phyloP scores from a whole-genome alignment of 306 rosid species.

The Senna tora region DNA sequence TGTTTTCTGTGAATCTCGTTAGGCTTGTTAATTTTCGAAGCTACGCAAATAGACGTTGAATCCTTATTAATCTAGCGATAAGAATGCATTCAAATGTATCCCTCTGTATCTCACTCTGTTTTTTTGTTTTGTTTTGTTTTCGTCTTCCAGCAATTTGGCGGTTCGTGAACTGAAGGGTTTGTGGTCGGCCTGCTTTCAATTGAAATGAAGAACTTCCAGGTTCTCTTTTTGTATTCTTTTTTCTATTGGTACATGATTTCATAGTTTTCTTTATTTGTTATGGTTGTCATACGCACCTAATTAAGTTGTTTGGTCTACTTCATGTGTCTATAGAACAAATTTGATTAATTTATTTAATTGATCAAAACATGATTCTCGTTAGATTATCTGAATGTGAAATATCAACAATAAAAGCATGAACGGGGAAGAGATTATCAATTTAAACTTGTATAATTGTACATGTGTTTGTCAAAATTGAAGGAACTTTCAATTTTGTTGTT shows the following conservation, averaged over 20 bases:
- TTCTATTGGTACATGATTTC: too few relatives aligned
- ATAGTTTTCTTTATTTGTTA: too few relatives aligned
- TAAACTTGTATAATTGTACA: neutral
- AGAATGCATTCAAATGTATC: too few relatives aligned
- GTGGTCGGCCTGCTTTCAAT: slow-evolving; percentile 28
- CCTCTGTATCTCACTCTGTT: too few relatives aligned
- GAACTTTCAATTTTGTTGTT: neutral
- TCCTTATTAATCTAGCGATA: too few relatives aligned
- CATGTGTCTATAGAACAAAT: neutral
- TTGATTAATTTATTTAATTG: slow-evolving; percentile 1
- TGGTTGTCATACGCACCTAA: too few relatives aligned
- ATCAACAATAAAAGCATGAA: neutral
- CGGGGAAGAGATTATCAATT: neutral
- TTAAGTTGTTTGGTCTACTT: neutral
- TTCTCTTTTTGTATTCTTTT: slow-evolving; percentile 20
- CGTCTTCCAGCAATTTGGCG: too few relatives aligned
- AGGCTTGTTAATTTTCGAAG: too few relatives aligned
- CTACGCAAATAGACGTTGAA: too few relatives aligned
- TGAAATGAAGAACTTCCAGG: slow-evolving; percentile 40
- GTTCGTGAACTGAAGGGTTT: slow-evolving; percentile 10
- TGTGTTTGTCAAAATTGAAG: neutral
- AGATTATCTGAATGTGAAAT: neutral
- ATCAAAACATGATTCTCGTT: slow-evolving; percentile 1
- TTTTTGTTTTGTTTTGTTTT: too few relatives aligned
- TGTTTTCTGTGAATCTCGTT: too few relatives aligned